Conservation (phyloP, 495 filamentous ascomycete species). For the Clavariopsis aquatica region DNA sequence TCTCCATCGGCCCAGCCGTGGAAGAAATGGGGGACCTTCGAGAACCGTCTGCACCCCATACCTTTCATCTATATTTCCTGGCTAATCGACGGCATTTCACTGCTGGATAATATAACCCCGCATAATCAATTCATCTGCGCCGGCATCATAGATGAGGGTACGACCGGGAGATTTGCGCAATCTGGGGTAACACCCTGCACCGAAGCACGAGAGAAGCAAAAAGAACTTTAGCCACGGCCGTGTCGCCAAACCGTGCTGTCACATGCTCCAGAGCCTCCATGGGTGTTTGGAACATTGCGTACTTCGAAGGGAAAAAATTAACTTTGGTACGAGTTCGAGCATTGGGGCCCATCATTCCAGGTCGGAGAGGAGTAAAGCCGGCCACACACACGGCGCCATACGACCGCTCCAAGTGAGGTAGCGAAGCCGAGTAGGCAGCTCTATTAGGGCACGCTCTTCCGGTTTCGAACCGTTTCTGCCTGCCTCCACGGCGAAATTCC, state of each 20-base stretch:
- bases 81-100: neutral
- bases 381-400: neutral
- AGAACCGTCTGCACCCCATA: slow-evolving; percentile 35
- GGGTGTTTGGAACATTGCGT: slow-evolving; percentile 14
- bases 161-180: slow-evolving; percentile 33
- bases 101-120: slow-evolving; percentile 17
- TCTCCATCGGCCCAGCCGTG: neutral
- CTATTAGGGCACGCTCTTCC: neutral
- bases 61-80: slow-evolving; percentile 29
- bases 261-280: slow-evolving; percentile 15
- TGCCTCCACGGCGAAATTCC: neutral
- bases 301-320: neutral
- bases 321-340: neutral
- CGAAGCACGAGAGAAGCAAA: slow-evolving; percentile 27
- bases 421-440: slow-evolving; percentile 2
- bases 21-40: slow-evolving; percentile 22
- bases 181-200: slow-evolving; percentile 31
- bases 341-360: neutral
- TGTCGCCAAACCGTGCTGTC: slow-evolving; percentile 14
- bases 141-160: slow-evolving; percentile 21
- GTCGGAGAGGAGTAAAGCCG: neutral
- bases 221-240: slow-evolving; percentile 13
- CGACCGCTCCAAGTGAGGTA: neutral
- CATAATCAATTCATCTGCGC: slow-evolving; percentile 23
- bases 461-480: slow-evolving; percentile 5